Evolutionary conservation across 768 basidiomycete species (phyloP).

Genomic region (Strobilomyces echinocephalus): DNA sequence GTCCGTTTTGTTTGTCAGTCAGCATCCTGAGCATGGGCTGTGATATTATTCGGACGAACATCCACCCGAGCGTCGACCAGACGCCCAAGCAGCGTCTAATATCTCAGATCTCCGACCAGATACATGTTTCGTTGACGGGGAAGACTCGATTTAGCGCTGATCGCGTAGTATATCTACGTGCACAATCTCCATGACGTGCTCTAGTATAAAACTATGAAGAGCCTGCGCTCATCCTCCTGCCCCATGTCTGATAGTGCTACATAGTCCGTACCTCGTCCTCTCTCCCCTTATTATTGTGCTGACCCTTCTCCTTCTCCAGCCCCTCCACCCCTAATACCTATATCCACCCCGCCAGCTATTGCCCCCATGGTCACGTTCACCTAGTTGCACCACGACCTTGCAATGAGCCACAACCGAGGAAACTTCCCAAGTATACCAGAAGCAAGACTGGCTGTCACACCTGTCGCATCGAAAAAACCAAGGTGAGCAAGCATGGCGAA

Average conservation of each 20-base stretch:
- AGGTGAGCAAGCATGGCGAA: slow-evolving; percentile 50
- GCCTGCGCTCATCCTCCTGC: slow-evolving; percentile 34
- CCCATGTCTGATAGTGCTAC: slow-evolving; percentile 50
- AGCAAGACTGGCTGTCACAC: slow-evolving; percentile 94
- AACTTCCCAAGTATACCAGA: slow-evolving; percentile 89
- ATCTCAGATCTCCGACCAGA: slow-evolving; percentile 37
- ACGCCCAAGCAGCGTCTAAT: slow-evolving; percentile 30
- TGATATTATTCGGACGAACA: no score
- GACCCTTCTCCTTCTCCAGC: slow-evolving; percentile 27
- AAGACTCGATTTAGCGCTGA: slow-evolving; percentile 36
- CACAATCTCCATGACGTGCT: slow-evolving; percentile 32
- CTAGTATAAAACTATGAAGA: slow-evolving; percentile 53
- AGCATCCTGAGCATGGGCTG: no score
- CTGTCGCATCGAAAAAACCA: slow-evolving; percentile 92
- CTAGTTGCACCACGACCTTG: slow-evolving; percentile 45
- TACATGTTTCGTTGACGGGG: slow-evolving; percentile 32
- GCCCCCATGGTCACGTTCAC: slow-evolving; percentile 40
- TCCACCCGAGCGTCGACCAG: slow-evolving; percentile 36
- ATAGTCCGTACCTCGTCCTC: slow-evolving; percentile 46
- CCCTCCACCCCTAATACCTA: slow-evolving; percentile 39
- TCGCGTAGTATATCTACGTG: slow-evolving; percentile 39
- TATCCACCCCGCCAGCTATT: slow-evolving; percentile 39
- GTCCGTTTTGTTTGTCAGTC: no score
- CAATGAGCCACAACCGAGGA: slow-evolving; percentile 54
- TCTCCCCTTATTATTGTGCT: slow-evolving; percentile 8